Base-by-base conservation (phyloP, 305 asterid genomes). In the Lippia alba region DNA sequence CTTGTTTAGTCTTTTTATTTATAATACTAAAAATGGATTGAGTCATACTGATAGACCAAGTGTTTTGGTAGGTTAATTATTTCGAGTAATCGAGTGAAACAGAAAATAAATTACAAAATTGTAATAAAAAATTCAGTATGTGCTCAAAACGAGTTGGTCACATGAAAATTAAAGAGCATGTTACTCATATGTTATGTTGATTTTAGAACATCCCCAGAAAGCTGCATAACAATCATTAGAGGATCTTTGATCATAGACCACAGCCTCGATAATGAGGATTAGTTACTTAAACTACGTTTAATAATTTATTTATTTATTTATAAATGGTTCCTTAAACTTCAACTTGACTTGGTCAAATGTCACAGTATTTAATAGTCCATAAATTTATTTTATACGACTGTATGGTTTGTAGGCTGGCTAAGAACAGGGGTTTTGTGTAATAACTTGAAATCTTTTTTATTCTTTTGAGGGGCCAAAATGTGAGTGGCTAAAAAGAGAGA, bases 381-480 rank as follows among this genome's bases (percentile, higher is more conserved):
- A 32, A 8, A 24, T 16, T 16, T 9, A 6, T 50, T 8, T 36
- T 46, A 15, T 33, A n/a, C 14, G 32, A n/a, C 18, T 74, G n/a
- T 5, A 11, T 12, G 4, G n/a, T 49, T 71, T 61, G 17, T 61
- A 16, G 19, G 72, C 17, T 45, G 45, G 50, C 51, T 32, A 32
- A 64, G 9, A 46, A 24, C 32, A 58, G 11, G 49, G 68, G 3
- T 49, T 50, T 61, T 63, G 61, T 34, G 30, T 24, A 24, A 24
- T 24, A 24, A 24, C 30, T 56, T 64, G 55, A 33, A 56, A 53
- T 34, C 74, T 75, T 76, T 24, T 76, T 40, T 54, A 62, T 57
- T 76, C 80, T 76, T 76, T 76, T 50, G 69, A 76, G 76, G 68
- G 76, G 14, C 45, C 15, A 6, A 24, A 61, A 39, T 61, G 65